Evolutionary conservation across 768 basidiomycete species (phyloP).

Genomic region (Lentinula aciculospora): DNA sequence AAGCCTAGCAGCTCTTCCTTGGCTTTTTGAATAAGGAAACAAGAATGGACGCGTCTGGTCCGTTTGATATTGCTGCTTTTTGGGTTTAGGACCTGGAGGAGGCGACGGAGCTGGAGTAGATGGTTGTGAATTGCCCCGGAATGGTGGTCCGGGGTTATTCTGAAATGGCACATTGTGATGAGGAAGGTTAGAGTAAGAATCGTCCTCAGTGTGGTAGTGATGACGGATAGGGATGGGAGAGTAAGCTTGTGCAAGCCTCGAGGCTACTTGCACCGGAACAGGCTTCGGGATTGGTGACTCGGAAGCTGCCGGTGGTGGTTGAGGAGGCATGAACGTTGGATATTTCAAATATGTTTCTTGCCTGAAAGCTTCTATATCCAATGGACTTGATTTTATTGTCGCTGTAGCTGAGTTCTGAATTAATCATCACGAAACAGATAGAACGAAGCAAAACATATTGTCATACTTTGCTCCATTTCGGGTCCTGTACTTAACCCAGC

Average conservation of each 20-base stretch:
- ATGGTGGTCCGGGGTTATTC: constrained; percentile 13
- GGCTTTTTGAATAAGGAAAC: constrained; percentile 85
- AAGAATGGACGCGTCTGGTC: constrained; percentile 92
- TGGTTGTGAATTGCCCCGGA: constrained; percentile 48
- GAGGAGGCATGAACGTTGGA: constrained; percentile 81
- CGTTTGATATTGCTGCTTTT: constrained; percentile 98
- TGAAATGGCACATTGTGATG: constrained; percentile 11
- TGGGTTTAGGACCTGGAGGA: constrained; percentile 80
- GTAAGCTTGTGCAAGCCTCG: constrained; percentile 84
- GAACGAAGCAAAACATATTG: not conserved
- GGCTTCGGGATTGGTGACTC: constrained; percentile 21
- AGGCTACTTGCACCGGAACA: constrained; percentile 32
- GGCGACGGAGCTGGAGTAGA: constrained; percentile 91
- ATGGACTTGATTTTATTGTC: constrained; percentile 82
- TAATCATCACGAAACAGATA: not conserved
- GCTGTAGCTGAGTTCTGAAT: constrained; percentile 31
- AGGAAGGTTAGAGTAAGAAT: constrained; percentile 42
- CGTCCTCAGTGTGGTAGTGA: constrained; percentile 86
- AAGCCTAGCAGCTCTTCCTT: constrained; percentile 53
- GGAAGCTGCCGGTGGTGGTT: constrained; percentile 29
- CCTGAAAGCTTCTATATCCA: constrained; percentile 86
- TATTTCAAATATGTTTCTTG: constrained; percentile 93
- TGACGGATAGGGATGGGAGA: constrained; percentile 91
- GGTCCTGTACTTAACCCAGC: constrained; percentile 60
- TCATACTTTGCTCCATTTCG: constrained; percentile 36